These are phyloP conservation scores for Mycotypha africana DNA, from an alignment of 371 early-diverging fungal genomes.

Conservation along the genomic window DNA sequence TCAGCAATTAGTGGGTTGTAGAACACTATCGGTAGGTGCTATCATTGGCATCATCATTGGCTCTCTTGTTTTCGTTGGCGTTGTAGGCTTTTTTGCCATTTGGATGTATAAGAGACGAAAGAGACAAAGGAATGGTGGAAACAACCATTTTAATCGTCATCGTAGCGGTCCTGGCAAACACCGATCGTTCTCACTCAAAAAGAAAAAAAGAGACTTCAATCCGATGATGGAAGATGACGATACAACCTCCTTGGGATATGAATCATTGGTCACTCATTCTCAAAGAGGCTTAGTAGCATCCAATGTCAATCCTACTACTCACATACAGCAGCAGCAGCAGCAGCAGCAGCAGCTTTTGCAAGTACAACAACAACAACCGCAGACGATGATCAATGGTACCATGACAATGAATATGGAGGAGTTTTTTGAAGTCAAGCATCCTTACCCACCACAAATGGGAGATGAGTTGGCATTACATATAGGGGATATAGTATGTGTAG, in stretches of 20 bases:
- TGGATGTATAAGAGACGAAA: slow-evolving; percentile 5
- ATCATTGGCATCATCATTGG: slow-evolving; percentile 25
- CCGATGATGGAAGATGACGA: slow-evolving; percentile 4
- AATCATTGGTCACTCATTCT: slow-evolving; percentile 15
- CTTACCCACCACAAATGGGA: slow-evolving; percentile 55
- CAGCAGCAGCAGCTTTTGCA: not conserved
- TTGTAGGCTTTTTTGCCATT: slow-evolving; percentile 7
- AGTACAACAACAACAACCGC: slow-evolving; percentile 1
- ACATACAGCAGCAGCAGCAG: not conserved
- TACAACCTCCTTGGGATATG: slow-evolving; percentile 13
- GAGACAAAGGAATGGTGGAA: not conserved
- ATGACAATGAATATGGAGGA: slow-evolving; percentile 24
- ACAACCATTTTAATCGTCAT: slow-evolving; percentile 1
- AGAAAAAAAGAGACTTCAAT: slow-evolving; percentile 1
- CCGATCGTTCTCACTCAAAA: not conserved
- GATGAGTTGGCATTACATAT: slow-evolving; percentile 65
- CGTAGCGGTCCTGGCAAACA: not conserved
- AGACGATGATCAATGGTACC: not conserved
- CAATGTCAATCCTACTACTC: not conserved
- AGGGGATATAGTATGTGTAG: slow-evolving; percentile 64
- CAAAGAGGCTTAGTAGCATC: slow-evolving; percentile 6
- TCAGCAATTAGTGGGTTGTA: slow-evolving; percentile 9
- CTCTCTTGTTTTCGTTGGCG: slow-evolving; percentile 6
- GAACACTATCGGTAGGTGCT: slow-evolving; percentile 15
- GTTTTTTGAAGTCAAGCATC: slow-evolving; percentile 47